Conservation (phyloP, 257 asterid species). For the Solanum raphanifolium region DNA sequence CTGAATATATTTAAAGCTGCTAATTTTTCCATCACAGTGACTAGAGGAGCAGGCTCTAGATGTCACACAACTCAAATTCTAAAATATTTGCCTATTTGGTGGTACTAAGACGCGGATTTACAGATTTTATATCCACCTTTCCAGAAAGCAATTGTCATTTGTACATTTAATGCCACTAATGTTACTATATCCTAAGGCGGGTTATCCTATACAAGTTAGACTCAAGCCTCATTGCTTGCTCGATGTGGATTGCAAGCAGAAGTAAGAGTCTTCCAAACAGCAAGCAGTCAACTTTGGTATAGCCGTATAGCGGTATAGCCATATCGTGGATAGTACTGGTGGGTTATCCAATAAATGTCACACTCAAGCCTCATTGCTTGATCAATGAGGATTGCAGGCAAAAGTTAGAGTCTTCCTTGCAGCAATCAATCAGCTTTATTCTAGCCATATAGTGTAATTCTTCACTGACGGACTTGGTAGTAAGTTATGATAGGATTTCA, state of each 20-base stretch:
- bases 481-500: neutral
- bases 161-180: neutral
- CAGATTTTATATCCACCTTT: neutral
- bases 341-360: neutral
- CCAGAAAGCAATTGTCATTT: neutral
- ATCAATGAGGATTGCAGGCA: neutral
- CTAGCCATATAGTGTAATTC: neutral
- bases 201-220: neutral
- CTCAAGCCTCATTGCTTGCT: neutral
- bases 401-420: neutral
- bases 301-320: neutral
- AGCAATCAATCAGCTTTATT: neutral
- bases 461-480: neutral
- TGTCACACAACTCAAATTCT: neutral
- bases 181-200: neutral
- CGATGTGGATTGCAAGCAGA: neutral
- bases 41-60: neutral
- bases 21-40: neutral
- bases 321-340: neutral
- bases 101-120: neutral
- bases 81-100: neutral
- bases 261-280: neutral
- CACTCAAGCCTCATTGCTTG: neutral
- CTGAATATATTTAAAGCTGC: neutral
- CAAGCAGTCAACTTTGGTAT: neutral